Conservation (phyloP, 208 protist genomes). For the Endotrypanum monterogeii region DNA sequence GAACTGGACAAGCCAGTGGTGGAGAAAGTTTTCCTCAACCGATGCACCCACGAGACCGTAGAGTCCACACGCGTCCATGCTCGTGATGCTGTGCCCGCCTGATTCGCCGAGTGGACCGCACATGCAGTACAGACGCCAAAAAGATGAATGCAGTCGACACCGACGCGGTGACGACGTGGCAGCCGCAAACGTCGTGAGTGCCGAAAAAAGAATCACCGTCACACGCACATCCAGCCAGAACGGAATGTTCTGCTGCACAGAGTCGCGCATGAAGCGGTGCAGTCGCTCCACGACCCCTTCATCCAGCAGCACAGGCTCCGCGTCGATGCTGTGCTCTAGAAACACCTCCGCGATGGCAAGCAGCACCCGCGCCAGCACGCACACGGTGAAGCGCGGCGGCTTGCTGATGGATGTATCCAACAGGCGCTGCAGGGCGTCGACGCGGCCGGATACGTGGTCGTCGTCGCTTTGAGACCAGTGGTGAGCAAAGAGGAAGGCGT, state of each 20-base stretch:
- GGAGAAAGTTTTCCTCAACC: conserved; percentile 42
- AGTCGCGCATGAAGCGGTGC: conserved; percentile 54
- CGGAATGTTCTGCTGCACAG: conserved; percentile 76
- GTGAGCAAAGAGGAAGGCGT: conserved; percentile 49
- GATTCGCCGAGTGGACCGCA: conserved; percentile 78
- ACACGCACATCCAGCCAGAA: conserved; percentile 87
- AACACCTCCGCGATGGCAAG: conserved; percentile 46
- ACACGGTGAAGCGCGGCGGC: conserved; percentile 57
- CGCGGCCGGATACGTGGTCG: conserved; percentile 24
- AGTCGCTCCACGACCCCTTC: conserved; percentile 35
- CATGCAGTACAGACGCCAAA: conserved; percentile 70
- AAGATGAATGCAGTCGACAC: conserved; percentile 25
- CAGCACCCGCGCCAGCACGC: conserved; percentile 59
- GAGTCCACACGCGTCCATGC: conserved; percentile 52
- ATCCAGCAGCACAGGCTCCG: conserved; percentile 35
- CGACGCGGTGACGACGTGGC: conserved; percentile 35
- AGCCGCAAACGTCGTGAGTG: conserved; percentile 62
- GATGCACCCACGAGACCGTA: conserved; percentile 45
- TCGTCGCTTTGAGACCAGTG: conserved; percentile 9
- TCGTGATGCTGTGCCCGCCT: conserved; percentile 47
- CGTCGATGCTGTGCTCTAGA: conserved; percentile 16
- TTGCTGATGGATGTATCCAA: conserved; percentile 37
- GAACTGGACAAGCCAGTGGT: conserved; percentile 24
- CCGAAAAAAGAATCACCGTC: conserved; percentile 61
- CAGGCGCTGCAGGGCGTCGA: conserved; percentile 48